Percentiles rank a stretch among this genome's conserved stretches.
Evolutionary conservation across 495 filamentous ascomycete genomes (phyloP).

Genomic region (Margaritispora aquatica): DNA sequence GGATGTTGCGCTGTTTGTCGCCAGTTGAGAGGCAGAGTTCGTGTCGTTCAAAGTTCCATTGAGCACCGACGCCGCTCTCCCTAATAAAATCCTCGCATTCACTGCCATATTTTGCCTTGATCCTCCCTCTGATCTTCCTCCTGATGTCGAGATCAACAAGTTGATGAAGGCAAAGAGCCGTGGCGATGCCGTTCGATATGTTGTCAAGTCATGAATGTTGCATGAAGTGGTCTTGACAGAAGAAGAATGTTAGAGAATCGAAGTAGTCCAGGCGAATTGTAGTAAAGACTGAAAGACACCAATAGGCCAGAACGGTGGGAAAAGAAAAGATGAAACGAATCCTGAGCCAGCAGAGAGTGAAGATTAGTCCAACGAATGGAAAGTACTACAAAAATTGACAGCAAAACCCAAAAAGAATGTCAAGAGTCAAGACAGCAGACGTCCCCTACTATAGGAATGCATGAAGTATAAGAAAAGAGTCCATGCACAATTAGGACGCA

Average conservation of each 20-base stretch:
- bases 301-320: conserved; percentile 23
- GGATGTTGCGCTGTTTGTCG: neutral
- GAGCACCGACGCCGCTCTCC: neutral
- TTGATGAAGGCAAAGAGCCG: conserved; percentile 19
- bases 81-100: conserved; percentile 8
- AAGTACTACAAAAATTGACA: conserved; percentile 19
- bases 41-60: conserved; percentile 3
- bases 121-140: conserved; percentile 6
- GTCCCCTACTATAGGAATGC: conserved; percentile 16
- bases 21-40: neutral
- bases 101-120: neutral
- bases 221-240: conserved; percentile 13
- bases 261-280: conserved; percentile 4
- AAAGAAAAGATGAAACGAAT: conserved; percentile 19
- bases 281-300: conserved; percentile 19
- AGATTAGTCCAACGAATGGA: conserved; percentile 18
- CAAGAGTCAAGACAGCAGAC: conserved; percentile 18
- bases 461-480: conserved; percentile 24
- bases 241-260: conserved; percentile 10
- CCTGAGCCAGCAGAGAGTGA: conserved; percentile 25
- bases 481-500: conserved; percentile 14
- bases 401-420: conserved; percentile 19
- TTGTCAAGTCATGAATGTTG: conserved; percentile 24
- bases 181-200: conserved; percentile 14
- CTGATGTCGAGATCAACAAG: conserved; percentile 1